Conservation (phyloP, 495 filamentous ascomycete species). For the Aspergillus carlsbadensis region DNA sequence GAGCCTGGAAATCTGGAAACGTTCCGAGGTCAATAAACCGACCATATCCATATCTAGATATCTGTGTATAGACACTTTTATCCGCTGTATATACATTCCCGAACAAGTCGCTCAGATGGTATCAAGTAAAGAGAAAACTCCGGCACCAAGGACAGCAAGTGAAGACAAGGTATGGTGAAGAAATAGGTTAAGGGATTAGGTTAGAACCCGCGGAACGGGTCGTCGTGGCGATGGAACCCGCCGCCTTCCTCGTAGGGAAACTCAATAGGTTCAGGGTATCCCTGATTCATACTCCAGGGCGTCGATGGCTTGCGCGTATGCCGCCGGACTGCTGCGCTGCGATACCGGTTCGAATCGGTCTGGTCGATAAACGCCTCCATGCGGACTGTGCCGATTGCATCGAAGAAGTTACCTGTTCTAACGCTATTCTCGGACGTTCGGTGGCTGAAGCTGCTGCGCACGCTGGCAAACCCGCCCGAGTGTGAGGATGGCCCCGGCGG, state of each 20-base stretch:
- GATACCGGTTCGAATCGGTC: conserved; percentile 35
- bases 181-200: neutral
- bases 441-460: conserved; percentile 41
- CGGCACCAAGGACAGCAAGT: neutral
- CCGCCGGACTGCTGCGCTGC: conserved; percentile 14
- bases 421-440: conserved; percentile 47
- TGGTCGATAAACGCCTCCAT: conserved; percentile 86
- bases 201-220: conserved; percentile 44
- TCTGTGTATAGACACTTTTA: neutral
- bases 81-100: conserved; percentile 4
- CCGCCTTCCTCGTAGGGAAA: conserved; percentile 34
- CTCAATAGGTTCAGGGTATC: conserved; percentile 29
- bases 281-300: conserved; percentile 35
- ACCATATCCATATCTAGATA: neutral
- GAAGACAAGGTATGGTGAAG: neutral
- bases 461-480: conserved; percentile 32
- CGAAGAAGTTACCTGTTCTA: conserved; percentile 47
- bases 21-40: neutral
- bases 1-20: neutral
- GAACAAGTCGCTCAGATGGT: conserved; percentile 12
- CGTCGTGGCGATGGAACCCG: conserved; percentile 36
- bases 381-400: conserved; percentile 82
- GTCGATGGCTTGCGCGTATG: conserved; percentile 37
- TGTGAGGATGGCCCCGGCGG: conserved; percentile 32
- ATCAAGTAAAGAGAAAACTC: conserved; percentile 7